Base-by-base conservation (phyloP, 805 yeast genomes). In the Lipomyces oligophaga region DNA sequence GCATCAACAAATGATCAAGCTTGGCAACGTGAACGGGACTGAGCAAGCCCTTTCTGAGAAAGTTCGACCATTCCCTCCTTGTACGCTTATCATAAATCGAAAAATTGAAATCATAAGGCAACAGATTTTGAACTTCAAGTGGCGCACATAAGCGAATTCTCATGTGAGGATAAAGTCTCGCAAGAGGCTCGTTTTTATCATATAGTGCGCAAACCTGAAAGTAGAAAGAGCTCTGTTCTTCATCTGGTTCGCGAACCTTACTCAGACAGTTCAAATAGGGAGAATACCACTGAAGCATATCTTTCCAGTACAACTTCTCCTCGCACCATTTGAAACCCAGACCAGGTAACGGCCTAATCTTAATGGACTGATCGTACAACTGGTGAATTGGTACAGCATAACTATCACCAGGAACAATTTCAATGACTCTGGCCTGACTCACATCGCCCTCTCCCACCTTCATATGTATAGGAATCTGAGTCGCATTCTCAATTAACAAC, bases 151-250 rank as follows among this genome's bases (percentile, higher is more conserved):
- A 67, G 3, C 80, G 74, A 20, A 93, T 67, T 6, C 72, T 75
- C 85, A 90, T 75, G 58, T 85, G 93, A 0, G 98, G 98, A 60
- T 86, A 94, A 1, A 85, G 74, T 47, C 74, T 71, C 0, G 85
- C 75, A 21, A 88, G 67, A 0, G 87, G 88, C 53, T 85, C 94
- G n/a, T 75, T 71, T 15, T 68, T 63, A 53, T 83, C 79, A 63
- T 66, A 83, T 36, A 69, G 65, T 0, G 90, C 87, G 55, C 78
- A 83, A 0, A 83, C 83, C 55, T 84, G 90, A 66, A 85, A 82
- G 58, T 75, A 82, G 62, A 78, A 84, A 1, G 73, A 63, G 0
- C 78, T 70, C 15, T 41, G 54, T 15, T 44, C 52, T 11, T 42
- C 39, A 2, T 41, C 47, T 49, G 60, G 67, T 20, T 71, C 77